Evolutionary conservation across 768 basidiomycete genomes (phyloP).

Genomic region (Sarcomyxa edulis): DNA sequence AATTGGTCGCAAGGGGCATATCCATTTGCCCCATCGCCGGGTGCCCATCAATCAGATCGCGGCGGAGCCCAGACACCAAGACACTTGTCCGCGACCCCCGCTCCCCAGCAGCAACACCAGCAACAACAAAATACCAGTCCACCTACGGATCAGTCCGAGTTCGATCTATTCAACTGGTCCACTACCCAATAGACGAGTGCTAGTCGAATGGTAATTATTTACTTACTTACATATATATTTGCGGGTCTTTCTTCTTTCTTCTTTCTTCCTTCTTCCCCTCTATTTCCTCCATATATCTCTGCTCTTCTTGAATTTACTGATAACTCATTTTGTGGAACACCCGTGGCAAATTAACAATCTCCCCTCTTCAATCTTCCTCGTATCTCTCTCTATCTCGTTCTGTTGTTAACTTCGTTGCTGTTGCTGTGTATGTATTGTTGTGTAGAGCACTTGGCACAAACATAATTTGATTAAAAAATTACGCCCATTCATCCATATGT

Average conservation of each 20-base stretch:
- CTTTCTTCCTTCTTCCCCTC: constrained; percentile 5
- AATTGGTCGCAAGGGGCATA: constrained; percentile 25
- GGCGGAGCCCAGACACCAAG: constrained; percentile 36
- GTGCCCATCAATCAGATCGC: constrained; percentile 23
- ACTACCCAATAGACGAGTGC: constrained; percentile 30
- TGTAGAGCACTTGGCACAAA: too few species aligned
- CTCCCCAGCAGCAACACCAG: constrained; percentile 32
- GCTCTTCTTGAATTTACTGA: constrained; percentile 16
- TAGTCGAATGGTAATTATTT: constrained; percentile 20
- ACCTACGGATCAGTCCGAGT: constrained; percentile 42
- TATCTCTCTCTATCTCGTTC: not conserved
- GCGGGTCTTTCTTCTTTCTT: constrained; percentile 14
- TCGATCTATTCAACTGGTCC: constrained; percentile 62
- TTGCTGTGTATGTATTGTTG: not conserved
- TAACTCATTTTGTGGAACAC: not conserved
- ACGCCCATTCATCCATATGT: too few species aligned
- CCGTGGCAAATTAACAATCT: too few species aligned
- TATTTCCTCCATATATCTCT: constrained; percentile 14
- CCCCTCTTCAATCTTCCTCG: too few species aligned
- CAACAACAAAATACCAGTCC: constrained; percentile 34
- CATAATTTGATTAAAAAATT: too few species aligned
- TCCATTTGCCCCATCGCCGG: constrained; percentile 33
- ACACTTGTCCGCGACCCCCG: constrained; percentile 49
- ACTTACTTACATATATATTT: constrained; percentile 18
- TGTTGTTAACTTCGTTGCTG: not conserved